phyloP scores from a whole-genome alignment of 139 green algal species.

The Chlamydomonas urium region DNA sequence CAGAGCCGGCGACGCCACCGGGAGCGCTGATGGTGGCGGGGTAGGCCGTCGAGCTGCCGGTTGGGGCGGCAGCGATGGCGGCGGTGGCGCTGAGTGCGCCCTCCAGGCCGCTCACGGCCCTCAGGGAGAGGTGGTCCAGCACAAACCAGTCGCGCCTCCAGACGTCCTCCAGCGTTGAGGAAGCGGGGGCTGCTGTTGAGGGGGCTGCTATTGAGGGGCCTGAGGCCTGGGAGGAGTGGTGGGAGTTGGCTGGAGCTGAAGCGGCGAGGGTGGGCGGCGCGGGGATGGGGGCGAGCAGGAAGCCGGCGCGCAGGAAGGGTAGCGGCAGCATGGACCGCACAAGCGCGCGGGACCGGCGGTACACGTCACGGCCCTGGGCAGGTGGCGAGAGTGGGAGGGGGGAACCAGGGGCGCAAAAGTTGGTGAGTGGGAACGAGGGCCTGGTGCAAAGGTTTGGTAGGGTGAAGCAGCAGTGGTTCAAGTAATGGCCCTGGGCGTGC shows the following conservation, averaged over 20 bases:
- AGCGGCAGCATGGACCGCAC: slow-evolving; percentile 55
- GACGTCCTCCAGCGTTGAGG: slow-evolving; percentile 22
- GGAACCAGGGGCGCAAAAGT: not conserved
- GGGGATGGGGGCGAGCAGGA: slow-evolving; percentile 38
- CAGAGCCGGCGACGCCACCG: too few relatives aligned
- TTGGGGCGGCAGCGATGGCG: not conserved
- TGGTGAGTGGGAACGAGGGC: too few relatives aligned
- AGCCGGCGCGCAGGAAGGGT: slow-evolving; percentile 62
- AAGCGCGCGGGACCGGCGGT: not conserved
- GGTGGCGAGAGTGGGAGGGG: not conserved
- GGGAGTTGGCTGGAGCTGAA: too few relatives aligned
- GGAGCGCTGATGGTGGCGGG: too few relatives aligned
- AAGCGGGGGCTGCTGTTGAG: not conserved
- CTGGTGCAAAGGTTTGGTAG: too few relatives aligned
- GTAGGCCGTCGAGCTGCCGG: too few relatives aligned
- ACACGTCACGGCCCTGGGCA: slow-evolving; percentile 13
- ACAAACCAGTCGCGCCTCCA: slow-evolving; percentile 58
- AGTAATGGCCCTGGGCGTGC: too few relatives aligned
- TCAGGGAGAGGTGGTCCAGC: slow-evolving; percentile 47
- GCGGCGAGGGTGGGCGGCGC: too few relatives aligned
- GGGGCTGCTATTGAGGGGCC: too few relatives aligned
- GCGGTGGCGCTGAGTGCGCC: slow-evolving; percentile 19
- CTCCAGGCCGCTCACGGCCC: slow-evolving; percentile 28
- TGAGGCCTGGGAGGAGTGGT: too few relatives aligned
- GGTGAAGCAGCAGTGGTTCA: too few relatives aligned